Base-by-base conservation (phyloP, 805 yeast genomes). In the fission yeast (Schizosaccharomyces pombe) region DNA sequence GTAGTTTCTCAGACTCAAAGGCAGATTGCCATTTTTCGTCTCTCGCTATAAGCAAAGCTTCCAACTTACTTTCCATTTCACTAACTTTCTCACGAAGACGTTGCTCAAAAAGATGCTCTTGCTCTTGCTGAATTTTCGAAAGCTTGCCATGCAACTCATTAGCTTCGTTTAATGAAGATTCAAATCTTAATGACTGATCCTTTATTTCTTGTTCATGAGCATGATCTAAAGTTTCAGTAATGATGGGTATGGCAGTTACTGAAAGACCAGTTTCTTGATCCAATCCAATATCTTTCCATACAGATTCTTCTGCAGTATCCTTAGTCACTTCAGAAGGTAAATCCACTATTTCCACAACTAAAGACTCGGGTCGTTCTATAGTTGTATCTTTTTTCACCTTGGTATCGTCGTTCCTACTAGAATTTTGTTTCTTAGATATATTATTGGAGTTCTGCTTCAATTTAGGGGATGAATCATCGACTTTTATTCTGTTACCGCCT, bases 21-120 rank as follows among this genome's bases (percentile, higher is more conserved):
- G 14, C 6, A 19, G 28, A 16, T 5, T 77, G 70, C 65, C 82
- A 76, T 55, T 74, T 72, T 55, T 71, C 70, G 70, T 67, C 80
- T 77, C 63, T 78, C 67, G 55, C 64, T 14, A 24, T 26, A 11
- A 49, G 30, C 6, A 16, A 8, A 11, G 14, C 33, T 4, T 77
- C 70, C 64, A 81, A 76, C 55, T 74, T 72, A 71, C 70, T 70
- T 67, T 80, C 78, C 63, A 78, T 67, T 56, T 63, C 40, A 60
- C 67, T 30, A 19, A 8, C 30, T 43, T 43, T 24, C 30, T 22
- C 26, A 14, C 26, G 30, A 43, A 22, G 49, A 8, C 28, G 49
- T n/a, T 43, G 14, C 12, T 43, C 49, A 19, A 22, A 26, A 1
- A 26, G n/a, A 6, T 19, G 30, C 26, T 43, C 26, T 43, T 22